These are phyloP conservation scores for Fusarium multiceps DNA, from an alignment of 2,329 filamentous ascomycete genomes.

Conservation along the genomic window DNA sequence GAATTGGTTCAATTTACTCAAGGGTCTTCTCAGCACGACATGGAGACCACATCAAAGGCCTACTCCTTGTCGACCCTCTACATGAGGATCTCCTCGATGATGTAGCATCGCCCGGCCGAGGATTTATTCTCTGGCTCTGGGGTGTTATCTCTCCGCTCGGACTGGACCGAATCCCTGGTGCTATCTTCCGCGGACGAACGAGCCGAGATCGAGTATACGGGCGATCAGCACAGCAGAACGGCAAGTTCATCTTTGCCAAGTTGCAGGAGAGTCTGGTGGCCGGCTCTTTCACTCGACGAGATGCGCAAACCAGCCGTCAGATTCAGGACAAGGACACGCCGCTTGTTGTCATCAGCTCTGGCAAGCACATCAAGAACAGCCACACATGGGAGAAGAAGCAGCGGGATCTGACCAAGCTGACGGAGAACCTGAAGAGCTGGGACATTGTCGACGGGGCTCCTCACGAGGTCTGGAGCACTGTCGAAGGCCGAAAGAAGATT, in stretches of 20 bases:
- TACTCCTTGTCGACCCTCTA: constrained; percentile 87
- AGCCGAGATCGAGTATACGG: constrained; percentile 89
- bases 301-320: constrained; percentile 79
- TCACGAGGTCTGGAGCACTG: constrained; percentile 85
- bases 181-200: constrained; percentile 82
- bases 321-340: constrained; percentile 83
- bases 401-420: constrained; percentile 83
- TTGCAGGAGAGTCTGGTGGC: constrained; percentile 94
- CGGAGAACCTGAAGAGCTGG: constrained; percentile 82
- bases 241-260: constrained; percentile 88
- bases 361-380: constrained; percentile 73
- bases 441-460: constrained; percentile 87
- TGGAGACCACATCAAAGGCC: constrained; percentile 76
- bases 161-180: constrained; percentile 80
- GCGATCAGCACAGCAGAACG: constrained; percentile 78
- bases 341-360: constrained; percentile 85
- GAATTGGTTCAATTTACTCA: constrained; percentile 87
- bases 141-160: constrained; percentile 90
- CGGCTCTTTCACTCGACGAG: constrained; percentile 82
- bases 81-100: constrained; percentile 86
- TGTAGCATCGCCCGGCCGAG: constrained; percentile 74
- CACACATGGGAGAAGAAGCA: constrained; percentile 85
- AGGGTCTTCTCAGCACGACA: constrained; percentile 92
- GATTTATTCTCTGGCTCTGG: constrained; percentile 87
- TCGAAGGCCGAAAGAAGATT: constrained; percentile 77